A percentile compares a stretch with the other conserved stretches of the same genome.
These are phyloP conservation scores for Penicillium paxilli DNA, from an alignment of 495 filamentous ascomycete genomes.

Conservation along the genomic window DNA sequence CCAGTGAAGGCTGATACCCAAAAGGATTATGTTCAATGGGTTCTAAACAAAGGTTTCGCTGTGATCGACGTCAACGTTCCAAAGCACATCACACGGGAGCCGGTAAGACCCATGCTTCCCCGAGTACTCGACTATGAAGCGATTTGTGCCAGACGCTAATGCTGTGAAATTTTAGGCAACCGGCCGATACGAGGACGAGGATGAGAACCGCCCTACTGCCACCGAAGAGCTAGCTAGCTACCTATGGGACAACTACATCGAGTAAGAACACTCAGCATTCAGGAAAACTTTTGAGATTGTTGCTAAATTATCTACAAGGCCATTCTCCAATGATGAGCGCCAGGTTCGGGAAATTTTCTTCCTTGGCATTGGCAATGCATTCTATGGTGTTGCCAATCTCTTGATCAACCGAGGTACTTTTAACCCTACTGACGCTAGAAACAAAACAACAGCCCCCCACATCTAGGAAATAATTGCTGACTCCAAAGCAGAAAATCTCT, in stretches of 20 bases:
- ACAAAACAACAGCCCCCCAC: neutral
- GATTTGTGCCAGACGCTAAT: neutral
- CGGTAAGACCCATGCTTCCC: conserved; percentile 20
- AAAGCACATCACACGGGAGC: conserved; percentile 56
- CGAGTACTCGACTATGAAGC: neutral
- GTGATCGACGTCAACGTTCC: conserved; percentile 92
- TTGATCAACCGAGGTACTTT: conserved; percentile 63
- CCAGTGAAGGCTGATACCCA: conserved; percentile 69
- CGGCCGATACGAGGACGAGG: conserved; percentile 42
- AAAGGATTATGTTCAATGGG: conserved; percentile 81
- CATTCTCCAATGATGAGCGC: conserved; percentile 36
- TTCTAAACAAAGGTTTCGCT: conserved; percentile 65
- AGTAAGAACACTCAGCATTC: conserved; percentile 44
- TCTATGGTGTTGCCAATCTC: conserved; percentile 67
- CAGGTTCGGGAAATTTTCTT: conserved; percentile 80
- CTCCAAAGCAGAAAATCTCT: conserved; percentile 41
- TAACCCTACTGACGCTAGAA: neutral
- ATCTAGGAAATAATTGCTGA: neutral
- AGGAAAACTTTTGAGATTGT: neutral
- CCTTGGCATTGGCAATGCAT: conserved; percentile 79
- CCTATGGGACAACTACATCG: conserved; percentile 96
- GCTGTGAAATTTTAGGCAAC: conserved; percentile 14
- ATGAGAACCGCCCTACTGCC: conserved; percentile 45
- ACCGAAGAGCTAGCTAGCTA: conserved; percentile 79
- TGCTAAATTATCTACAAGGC: neutral